Base-by-base conservation (phyloP, 2,329 filamentous ascomycete genomes). In the Sporothrix schenckii region DNA sequence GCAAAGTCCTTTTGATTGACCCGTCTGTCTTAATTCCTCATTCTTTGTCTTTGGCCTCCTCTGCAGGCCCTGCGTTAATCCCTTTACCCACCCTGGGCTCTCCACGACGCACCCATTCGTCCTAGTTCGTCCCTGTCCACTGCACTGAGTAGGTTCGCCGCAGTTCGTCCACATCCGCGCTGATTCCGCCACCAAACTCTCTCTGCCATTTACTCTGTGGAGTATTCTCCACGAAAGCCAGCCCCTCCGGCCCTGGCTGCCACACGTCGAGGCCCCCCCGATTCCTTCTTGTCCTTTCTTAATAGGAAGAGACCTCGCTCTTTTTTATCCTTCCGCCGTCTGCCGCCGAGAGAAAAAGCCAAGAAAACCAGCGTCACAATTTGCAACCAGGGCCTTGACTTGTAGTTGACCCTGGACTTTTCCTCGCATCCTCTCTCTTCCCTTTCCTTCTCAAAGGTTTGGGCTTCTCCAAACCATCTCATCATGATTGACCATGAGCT, bases 401-500 rank as follows among this genome's bases (percentile, higher is more conserved):
- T 47, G 66, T 72, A 63, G 70, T 70, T 72, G 73, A 71, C 67
- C 68, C 68, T 58, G 24, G 53, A 24, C 49, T 53, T 58, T 24
- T 5, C 27, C 34, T 49, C 52, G 24, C 21, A 16, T 47, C 52
- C 1, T 13, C 14, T 39, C 34, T 34, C 21, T 54, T 53, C 65
- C 60, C 69, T 69, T 56, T 67, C 52, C 41, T 56, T 44, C 53
- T 67, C n/a, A 27, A 54, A 69, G 72, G 63, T 72, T 68, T 70
- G 73, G 73, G 72, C 69, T 52, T 19, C 54, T 66, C 72, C 69
- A 71, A 69, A 71, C 72, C 73, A 56, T 44, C 56, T 58, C 69
- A 74, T 71, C 61, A 74, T 74, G 73, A 73, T 72, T 70, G 70
- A 74, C 69, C 72, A 74, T 74, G 73, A 70, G 71, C 69, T 68